Evolutionary conservation across 1,139 yeast species (phyloP).

Genomic region (Protomyces inouyei): DNA sequence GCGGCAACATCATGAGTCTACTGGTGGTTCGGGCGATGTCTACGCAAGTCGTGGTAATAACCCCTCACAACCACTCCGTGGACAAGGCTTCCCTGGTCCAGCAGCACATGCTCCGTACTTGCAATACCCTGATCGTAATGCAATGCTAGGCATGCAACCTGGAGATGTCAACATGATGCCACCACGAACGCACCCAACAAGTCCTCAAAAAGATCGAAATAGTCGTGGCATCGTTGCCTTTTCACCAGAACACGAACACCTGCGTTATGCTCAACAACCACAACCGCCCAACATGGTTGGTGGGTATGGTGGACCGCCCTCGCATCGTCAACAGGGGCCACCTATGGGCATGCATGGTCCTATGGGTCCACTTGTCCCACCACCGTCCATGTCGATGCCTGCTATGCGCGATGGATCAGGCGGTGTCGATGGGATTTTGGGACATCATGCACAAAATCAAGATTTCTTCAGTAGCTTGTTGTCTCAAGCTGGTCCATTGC

Average conservation of each 20-base stretch:
- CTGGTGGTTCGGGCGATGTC: not conserved
- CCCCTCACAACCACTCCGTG: not conserved
- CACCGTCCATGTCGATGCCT: not conserved
- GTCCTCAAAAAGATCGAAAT: not conserved
- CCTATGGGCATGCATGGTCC: not conserved
- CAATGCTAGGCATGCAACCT: not conserved
- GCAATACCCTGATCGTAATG: not conserved
- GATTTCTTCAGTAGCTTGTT: slow-evolving; percentile 18
- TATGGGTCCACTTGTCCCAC: not conserved
- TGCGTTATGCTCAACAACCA: not conserved
- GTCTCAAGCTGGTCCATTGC: not conserved
- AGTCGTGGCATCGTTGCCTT: not conserved
- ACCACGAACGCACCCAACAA: not conserved
- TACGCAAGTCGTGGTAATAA: not conserved
- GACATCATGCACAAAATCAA: slow-evolving; percentile 22
- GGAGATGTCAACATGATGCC: not conserved
- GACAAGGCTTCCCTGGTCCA: not conserved
- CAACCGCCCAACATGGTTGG: not conserved
- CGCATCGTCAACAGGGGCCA: not conserved
- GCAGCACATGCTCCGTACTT: not conserved
- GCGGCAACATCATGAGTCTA: not conserved
- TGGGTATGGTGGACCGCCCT: not conserved
- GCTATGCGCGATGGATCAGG: slow-evolving; percentile 7
- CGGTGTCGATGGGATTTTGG: not conserved
- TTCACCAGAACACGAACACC: not conserved